These are phyloP conservation scores for Yarrowia deformans DNA, from an alignment of 805 yeast genomes.

Conservation along the genomic window DNA sequence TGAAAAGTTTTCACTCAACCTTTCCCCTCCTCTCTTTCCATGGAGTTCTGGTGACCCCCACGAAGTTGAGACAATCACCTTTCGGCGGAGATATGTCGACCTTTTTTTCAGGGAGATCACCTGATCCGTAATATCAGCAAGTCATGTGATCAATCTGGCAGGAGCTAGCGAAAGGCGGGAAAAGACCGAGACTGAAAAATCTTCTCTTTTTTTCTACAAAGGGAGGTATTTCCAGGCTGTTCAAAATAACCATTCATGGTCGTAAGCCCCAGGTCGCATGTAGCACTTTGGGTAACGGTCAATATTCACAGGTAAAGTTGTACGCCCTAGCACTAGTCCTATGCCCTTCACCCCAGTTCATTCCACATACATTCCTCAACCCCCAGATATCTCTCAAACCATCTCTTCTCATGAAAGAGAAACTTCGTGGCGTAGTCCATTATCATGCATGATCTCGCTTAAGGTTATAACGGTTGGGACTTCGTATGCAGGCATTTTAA, in stretches of 20 bases:
- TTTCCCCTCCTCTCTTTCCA: background rate
- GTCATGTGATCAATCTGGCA: no score
- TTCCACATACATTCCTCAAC: no score
- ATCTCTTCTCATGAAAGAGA: constrained; percentile 2
- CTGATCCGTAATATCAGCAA: background rate
- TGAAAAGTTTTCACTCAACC: background rate
- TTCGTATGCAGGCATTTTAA: constrained; percentile 17
- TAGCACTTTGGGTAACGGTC: no score
- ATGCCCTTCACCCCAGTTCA: no score
- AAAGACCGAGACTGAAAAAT: background rate
- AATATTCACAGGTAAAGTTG: no score
- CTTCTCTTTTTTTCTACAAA: background rate
- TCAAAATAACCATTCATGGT: no score
- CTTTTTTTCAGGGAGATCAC: background rate
- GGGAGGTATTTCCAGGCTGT: no score
- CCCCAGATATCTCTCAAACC: background rate
- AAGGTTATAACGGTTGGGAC: constrained; percentile 24
- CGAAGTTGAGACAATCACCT: background rate
- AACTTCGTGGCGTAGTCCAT: constrained; percentile 1
- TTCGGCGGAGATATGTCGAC: no score
- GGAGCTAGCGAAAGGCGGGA: background rate
- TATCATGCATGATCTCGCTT: constrained; percentile 12
- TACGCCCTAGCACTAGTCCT: no score
- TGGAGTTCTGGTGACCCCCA: background rate
- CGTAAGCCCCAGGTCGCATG: no score